Evolutionary conservation across 768 basidiomycete species (phyloP), one percentile per base, ranked within the genome.

Genomic region (Boletus pseudopeckii): DNA sequence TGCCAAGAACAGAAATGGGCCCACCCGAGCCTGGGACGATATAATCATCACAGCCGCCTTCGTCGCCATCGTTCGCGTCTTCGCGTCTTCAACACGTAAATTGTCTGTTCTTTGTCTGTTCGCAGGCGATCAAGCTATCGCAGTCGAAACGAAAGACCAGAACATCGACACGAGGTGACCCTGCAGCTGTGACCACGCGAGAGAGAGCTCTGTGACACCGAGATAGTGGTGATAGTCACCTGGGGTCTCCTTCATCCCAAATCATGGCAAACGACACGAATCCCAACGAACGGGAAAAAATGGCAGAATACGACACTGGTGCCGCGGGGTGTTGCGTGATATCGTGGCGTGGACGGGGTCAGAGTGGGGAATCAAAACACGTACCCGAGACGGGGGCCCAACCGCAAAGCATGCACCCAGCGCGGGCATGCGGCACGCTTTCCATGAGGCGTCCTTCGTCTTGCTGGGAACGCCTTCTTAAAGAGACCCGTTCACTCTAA

Each of bases 341-440:
- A 45, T 47, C 37, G 39, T 26, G 45, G 17, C 50, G 32, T 40
- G 7, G 45, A 54, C 39, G 58, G 63, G 47, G 58, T 28, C 32
- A 65, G 55, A 24, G 52, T 58, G 61, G 63, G 56, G 56, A 46
- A 57, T 50, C 49, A 49, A 22, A 36, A 38, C 40, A 57, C 26
- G 52, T 45, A 30, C 22, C 39, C 41, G 36, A 39, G 45, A 57
- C 48, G 48, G 34, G 42, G 50, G 38, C 44, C 13, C 47, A 52
- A 64, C 49, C 48, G 43, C 53, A 48, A 59, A 37, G 53, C 64
- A 56, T 50, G 60, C 53, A 60, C 52, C 32, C 57, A 45, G 52
- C 48, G 63, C 56, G 47, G 62, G 62, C 39, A 54, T 68, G 67
- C 64, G 58, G 67, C 67, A 69, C 54, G 53, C 53, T 59, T 68